Evolutionary conservation across 805 yeast species (phyloP), one percentile per base, ranked within the genome.

Genomic region (Diddensiella transvaalensis): DNA sequence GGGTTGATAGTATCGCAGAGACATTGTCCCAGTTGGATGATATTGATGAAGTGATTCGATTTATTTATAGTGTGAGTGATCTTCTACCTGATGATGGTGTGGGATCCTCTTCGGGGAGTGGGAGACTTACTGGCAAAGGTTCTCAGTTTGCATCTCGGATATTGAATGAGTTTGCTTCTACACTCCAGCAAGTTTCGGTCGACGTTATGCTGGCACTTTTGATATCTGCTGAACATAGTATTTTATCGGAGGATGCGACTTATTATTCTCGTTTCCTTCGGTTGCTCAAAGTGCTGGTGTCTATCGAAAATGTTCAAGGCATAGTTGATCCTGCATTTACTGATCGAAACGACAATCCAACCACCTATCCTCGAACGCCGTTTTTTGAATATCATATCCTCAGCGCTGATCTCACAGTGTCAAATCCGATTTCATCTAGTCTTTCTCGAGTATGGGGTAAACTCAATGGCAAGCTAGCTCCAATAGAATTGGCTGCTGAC

Each of bases 1-100:
- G 48, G 10, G n/a, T 53, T 6, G 53, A 49, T 13, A 46, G 48
- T 4, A 47, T 49, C 15, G 51, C 38, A 15, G 47, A 50, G 2
- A 42, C 46, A 8, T 35, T 53, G 18, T 40, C 29, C 18, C 53
- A 46, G 22, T 33, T 55, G 3, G 47, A 35, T 1, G 51, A 47
- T 3, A 24, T 47, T 3, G 53, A 51, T 13, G 41, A 30, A 11
- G 46, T 50, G 2, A 35, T 26, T 13, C 32, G 32, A 26, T 26
- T 26, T 26, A 26, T 26, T 26, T 26, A 26, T 26, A 26, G 13
- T 13, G 32, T 26, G 32, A 26, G 11, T 8, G 32, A 26, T 13
- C 13, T 26, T 8, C 32, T 26, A 13, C 32, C 32, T 8, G 32
- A 26, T 26, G 32, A 26, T 8, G n/a, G n/a, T n/a, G 32, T 2